These are phyloP conservation scores for Russula abietina DNA, from an alignment of 768 basidiomycete genomes.

Conservation along the genomic window DNA sequence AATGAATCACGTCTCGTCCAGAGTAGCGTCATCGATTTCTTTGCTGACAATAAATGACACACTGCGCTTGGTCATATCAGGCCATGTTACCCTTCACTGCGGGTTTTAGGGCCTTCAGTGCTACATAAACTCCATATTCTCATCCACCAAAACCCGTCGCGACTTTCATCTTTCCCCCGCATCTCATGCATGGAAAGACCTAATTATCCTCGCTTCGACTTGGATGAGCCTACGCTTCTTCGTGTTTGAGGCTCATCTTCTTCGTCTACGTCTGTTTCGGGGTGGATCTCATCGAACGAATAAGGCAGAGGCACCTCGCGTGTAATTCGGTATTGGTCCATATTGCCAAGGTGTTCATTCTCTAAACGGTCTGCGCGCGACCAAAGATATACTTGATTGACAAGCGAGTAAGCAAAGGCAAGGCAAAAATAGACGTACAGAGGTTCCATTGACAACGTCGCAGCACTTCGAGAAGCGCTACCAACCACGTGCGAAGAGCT, in stretches of 20 bases:
- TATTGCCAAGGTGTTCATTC: conserved; percentile 90
- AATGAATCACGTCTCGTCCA: conserved; percentile 35
- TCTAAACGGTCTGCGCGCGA: conserved; percentile 59
- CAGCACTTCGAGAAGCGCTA: conserved; percentile 66
- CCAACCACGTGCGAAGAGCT: conserved; percentile 58
- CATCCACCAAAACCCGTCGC: background rate
- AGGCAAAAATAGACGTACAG: conserved; percentile 44
- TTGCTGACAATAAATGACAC: background rate
- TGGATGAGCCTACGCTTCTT: background rate
- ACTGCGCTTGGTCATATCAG: conserved; percentile 14
- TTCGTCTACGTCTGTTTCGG: conserved; percentile 41
- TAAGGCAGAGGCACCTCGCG: conserved; percentile 85
- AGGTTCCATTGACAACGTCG: conserved; percentile 91
- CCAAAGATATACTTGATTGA: background rate
- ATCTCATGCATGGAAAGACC: background rate
- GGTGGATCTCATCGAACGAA: conserved; percentile 40
- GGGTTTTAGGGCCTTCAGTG: background rate
- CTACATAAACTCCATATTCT: background rate
- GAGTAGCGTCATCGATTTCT: background rate
- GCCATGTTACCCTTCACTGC: background rate
- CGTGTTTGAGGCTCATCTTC: conserved; percentile 17
- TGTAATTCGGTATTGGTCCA: conserved; percentile 86
- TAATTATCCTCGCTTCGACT: background rate
- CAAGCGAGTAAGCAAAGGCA: background rate
- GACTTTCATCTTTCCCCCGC: background rate